phyloP scores from a whole-genome alignment of 441 rosid genomes.

The Capsella rubella region DNA sequence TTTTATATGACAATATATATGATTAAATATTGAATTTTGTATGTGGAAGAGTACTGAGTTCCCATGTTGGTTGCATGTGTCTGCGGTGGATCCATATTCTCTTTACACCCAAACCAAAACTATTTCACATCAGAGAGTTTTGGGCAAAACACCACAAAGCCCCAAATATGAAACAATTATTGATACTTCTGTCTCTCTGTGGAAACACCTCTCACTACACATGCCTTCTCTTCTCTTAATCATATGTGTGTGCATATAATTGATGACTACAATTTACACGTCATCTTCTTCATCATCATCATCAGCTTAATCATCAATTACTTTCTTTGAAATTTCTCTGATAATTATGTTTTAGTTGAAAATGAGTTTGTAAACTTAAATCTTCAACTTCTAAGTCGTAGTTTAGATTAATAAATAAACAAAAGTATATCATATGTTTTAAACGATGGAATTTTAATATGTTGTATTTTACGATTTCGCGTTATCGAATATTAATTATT shows the following conservation, averaged over 20 bases:
- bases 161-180: slow-evolving; percentile 32
- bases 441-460: too few species aligned
- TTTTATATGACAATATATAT: neutral
- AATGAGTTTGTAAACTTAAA: neutral
- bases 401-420: too few species aligned
- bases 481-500: too few species aligned
- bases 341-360: neutral
- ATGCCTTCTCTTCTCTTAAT: slow-evolving; percentile 30
- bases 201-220: slow-evolving; percentile 31
- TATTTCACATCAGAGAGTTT: slow-evolving; percentile 33
- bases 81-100: slow-evolving; percentile 43
- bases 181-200: slow-evolving; percentile 21
- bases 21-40: slow-evolving; percentile 13
- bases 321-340: neutral
- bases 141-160: slow-evolving; percentile 40
- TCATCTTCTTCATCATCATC: neutral
- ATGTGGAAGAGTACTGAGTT: slow-evolving; percentile 21
- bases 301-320: neutral
- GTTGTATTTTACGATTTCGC: too few species aligned
- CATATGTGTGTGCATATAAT: slow-evolving; percentile 19
- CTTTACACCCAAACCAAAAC: slow-evolving; percentile 34
- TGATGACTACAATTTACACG: slow-evolving; percentile 17
- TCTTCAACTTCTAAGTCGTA: neutral
- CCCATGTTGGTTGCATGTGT: slow-evolving; percentile 46
- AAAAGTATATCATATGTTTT: too few species aligned